Base-by-base conservation (phyloP, 129 eudicot genomes). In the Smallanthus sonchifolius region DNA sequence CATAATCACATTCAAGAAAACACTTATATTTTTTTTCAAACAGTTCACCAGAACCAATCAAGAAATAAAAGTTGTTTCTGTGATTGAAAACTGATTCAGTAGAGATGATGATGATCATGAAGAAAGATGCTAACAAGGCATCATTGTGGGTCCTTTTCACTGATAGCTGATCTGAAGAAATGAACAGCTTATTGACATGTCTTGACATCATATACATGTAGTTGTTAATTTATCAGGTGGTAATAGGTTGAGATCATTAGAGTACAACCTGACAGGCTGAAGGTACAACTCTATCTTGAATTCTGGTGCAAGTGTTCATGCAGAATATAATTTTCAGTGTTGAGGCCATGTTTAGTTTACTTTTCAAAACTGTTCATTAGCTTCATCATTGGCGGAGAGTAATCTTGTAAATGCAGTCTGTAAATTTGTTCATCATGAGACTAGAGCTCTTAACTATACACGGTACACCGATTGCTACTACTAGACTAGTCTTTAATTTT, bases 301-400 rank as follows among this genome's bases (percentile, higher is more conserved):
- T 48, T 36, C 17, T 75, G 60, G 70, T 17, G 36, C 1, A 24
- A 24, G 0, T 24, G 1, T 62, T 74, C 71, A 62, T 62, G 78
- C 30, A 24, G 30, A 24, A 24, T 24, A 24, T 24, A 24, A 24
- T 24, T 24, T 24, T 24, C 30, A 0, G 30, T 24, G 30, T 24
- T 24, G 30, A 24, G 30, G 1, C 30, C 30, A 24, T 24, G 83
- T 61, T 51, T 83, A 67, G 54, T 85, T 82, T 65, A 89, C 80
- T 44, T 90, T 84, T 73, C 85, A 87, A 67, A 89, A 88, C 20
- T 88, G 86, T 4, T 37, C 40, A 37, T 37, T 37, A 6, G 40
- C 40, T 37, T 37, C 5, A 37, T 37, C 40, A 37, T 37, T 36
- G 39, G n/a, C 83, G 2, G 89, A 86, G 8, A 96, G 96, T 3